phyloP scores from a whole-genome alignment of 148 eudicot genomes.

The Rhododendron mucronatum region DNA sequence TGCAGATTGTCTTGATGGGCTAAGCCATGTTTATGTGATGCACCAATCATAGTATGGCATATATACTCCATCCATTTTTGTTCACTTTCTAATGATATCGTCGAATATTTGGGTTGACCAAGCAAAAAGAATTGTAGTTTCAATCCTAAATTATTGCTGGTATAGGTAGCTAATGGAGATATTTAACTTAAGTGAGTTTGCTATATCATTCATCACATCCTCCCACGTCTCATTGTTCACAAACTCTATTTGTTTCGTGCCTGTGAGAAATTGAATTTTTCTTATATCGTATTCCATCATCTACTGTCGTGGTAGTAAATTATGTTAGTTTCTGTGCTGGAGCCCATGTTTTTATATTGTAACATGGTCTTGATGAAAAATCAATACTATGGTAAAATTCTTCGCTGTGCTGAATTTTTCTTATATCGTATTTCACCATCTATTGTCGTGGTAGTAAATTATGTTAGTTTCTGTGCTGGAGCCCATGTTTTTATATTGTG shows the following conservation, averaged over 20 bases:
- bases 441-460: background rate
- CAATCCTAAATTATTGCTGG: background rate
- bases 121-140: background rate
- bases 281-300: background rate
- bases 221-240: background rate
- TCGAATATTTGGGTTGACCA: background rate
- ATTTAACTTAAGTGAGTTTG: background rate
- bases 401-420: background rate
- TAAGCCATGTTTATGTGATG: conserved; percentile 65
- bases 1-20: conserved; percentile 81
- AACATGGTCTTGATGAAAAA: background rate
- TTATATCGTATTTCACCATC: background rate
- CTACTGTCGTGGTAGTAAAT: background rate
- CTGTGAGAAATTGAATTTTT: background rate
- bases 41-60: conserved; percentile 63
- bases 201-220: background rate
- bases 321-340: background rate
- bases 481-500: background rate
- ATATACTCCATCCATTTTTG: background rate
- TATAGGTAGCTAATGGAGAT: background rate
- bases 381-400: background rate
- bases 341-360: background rate
- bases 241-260: background rate
- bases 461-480: background rate
- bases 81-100: background rate